Evolutionary conservation across 2,329 filamentous ascomycete species (phyloP).

Genomic region (Paecilomyces variotii): DNA sequence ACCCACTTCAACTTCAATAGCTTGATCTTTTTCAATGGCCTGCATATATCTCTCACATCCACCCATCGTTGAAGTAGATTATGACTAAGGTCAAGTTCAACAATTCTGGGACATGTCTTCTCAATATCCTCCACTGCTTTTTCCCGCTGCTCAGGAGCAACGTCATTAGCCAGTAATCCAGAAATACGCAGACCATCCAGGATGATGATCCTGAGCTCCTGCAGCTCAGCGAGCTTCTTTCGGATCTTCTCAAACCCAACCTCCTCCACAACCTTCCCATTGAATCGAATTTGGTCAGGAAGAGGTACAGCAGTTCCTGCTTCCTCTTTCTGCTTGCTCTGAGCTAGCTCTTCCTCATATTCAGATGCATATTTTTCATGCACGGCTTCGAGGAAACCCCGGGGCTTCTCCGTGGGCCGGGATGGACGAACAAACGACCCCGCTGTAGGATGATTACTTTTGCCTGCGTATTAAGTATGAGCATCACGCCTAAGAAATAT

Average conservation of each 20-base stretch:
- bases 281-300: conserved; percentile 57
- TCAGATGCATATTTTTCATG: conserved; percentile 74
- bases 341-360: conserved; percentile 25
- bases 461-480: conserved; percentile 39
- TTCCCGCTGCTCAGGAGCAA: conserved; percentile 13
- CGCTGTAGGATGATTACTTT: conserved; percentile 56
- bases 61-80: conserved; percentile 66
- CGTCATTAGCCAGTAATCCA: conserved; percentile 22
- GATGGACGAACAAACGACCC: conserved; percentile 82
- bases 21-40: conserved; percentile 57
- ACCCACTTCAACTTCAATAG: conserved; percentile 64
- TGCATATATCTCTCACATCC: conserved; percentile 64
- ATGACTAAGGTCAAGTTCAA: conserved; percentile 75
- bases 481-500: conserved; percentile 1
- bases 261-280: conserved; percentile 81
- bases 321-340: conserved; percentile 1
- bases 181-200: conserved; percentile 66
- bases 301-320: conserved; percentile 11
- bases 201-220: conserved; percentile 71
- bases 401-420: conserved; percentile 58
- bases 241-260: conserved; percentile 92
- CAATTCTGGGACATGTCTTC: conserved; percentile 48
- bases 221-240: conserved; percentile 64
- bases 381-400: conserved; percentile 71
- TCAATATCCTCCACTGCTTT: conserved; percentile 43